phyloP scores from a whole-genome alignment of 148 eudicot species.

The Rhododendron molle region DNA sequence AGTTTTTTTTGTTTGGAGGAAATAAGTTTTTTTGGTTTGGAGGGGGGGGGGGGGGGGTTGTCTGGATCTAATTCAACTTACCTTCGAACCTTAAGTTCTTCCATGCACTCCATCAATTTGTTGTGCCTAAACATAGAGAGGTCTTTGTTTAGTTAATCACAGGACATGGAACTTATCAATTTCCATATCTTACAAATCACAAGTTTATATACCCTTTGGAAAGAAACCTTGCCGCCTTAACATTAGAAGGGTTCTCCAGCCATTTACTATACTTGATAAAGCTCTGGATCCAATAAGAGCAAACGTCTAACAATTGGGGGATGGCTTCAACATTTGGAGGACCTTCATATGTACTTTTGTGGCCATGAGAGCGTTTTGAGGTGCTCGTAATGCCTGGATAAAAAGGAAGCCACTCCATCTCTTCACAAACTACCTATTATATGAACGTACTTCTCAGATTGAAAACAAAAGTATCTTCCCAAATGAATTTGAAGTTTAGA shows the following conservation, averaged over 20 bases:
- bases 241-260: constrained; percentile 86
- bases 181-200: neutral
- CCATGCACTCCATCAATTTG: constrained; percentile 54
- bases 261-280: constrained; percentile 90
- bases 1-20: neutral
- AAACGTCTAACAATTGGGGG: constrained; percentile 65
- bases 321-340: constrained; percentile 82
- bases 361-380: constrained; percentile 49
- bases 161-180: neutral
- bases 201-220: constrained; percentile 66
- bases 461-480: neutral
- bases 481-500: constrained; percentile 9
- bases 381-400: constrained; percentile 71
- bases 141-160: neutral
- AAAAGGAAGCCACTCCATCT: constrained; percentile 95
- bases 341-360: constrained; percentile 43
- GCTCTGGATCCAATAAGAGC: constrained; percentile 79
- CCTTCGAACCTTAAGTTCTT: constrained; percentile 61
- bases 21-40: neutral
- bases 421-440: constrained; percentile 93
- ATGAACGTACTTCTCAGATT: constrained; percentile 12
- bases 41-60: neutral
- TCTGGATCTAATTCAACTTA: constrained; percentile 29
- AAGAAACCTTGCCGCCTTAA: constrained; percentile 88
- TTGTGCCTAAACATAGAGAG: constrained; percentile 43